Evolutionary conservation across 1,284 basidiomycete genomes (phyloP), one percentile per base, ranked within the genome.

Genomic region (Rhodotorula glutinis): DNA sequence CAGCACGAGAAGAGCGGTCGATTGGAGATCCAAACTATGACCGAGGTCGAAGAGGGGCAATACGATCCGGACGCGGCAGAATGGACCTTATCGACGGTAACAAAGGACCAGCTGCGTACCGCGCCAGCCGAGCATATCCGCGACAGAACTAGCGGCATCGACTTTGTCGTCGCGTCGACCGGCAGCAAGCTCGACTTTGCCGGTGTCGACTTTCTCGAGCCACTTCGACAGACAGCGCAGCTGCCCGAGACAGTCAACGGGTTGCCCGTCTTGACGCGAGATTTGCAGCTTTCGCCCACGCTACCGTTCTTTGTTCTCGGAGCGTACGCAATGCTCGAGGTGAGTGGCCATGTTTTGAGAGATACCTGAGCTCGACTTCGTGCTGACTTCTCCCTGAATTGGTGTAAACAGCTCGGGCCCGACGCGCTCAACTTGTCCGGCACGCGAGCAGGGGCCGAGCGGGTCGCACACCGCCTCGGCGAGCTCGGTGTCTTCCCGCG

Each of bases 331-430:
- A 72, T 72, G 70, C 65, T 72, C 16, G 75, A 49, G 76, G 75
- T 68, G 69, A 69, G 33, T 74, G n/a, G n/a, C n/a, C n/a, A n/a
- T n/a, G n/a, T n/a, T n/a, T n/a, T n/a, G n/a, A n/a, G n/a, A n/a
- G n/a, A n/a, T n/a, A n/a, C n/a, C n/a, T n/a, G n/a, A n/a, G n/a
- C n/a, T n/a, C n/a, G n/a, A n/a, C n/a, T n/a, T n/a, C n/a, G n/a
- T n/a, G n/a, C n/a, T n/a, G n/a, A n/a, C n/a, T n/a, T n/a, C n/a
- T n/a, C n/a, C n/a, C n/a, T n/a, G n/a, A n/a, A n/a, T n/a, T n/a
- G n/a, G n/a, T n/a, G n/a, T n/a, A n/a, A n/a, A n/a, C 65, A 77
- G 65, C 75, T 79, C 55, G 79, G 79, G 11, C 79, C 79, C 0
- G 78, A 74, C 17, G 78, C 77, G 0, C 75, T 74, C 38, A 80